Evolutionary conservation across 2,329 filamentous ascomycete genomes (phyloP).

Genomic region (Exophiala xenobiotica): DNA sequence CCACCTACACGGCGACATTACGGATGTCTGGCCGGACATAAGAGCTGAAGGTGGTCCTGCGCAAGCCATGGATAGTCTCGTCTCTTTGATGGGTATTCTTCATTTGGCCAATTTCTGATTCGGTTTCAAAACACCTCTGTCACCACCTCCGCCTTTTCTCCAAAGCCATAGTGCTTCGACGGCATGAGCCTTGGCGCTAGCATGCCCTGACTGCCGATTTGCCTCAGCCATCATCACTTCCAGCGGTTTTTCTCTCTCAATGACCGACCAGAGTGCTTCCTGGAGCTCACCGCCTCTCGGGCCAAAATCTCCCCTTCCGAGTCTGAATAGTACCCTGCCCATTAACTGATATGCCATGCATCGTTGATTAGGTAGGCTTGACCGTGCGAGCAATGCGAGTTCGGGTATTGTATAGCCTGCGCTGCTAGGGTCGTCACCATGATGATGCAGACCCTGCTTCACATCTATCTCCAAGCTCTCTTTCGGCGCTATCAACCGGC

Average conservation of each 20-base stretch:
- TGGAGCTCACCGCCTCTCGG: conserved; percentile 63
- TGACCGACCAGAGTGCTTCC: conserved; percentile 76
- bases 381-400: conserved; percentile 75
- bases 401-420: conserved; percentile 93
- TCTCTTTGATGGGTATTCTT: not conserved
- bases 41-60: too few relatives aligned
- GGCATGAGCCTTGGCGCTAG: conserved; percentile 79
- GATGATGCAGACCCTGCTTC: conserved; percentile 83
- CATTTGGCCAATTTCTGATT: conserved; percentile 28
- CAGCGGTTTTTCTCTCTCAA: conserved; percentile 74
- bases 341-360: conserved; percentile 91
- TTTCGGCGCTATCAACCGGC: conserved; percentile 74
- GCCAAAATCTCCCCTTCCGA: conserved; percentile 72
- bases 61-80: not conserved
- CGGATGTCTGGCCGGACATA: too few relatives aligned
- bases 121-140: conserved; percentile 42
- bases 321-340: conserved; percentile 76
- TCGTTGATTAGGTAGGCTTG: conserved; percentile 78
- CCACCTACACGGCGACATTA: too few relatives aligned
- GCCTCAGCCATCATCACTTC: conserved; percentile 77
- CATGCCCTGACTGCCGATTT: conserved; percentile 65
- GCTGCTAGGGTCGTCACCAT: conserved; percentile 86
- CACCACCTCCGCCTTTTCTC: conserved; percentile 60
- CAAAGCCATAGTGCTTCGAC: conserved; percentile 88
- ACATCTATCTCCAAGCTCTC: conserved; percentile 72